A percentile compares a stretch with the other conserved stretches of the same genome.
phyloP scores from a whole-genome alignment of 2,329 filamentous ascomycete genomes.

The Penicillium janthinellum region DNA sequence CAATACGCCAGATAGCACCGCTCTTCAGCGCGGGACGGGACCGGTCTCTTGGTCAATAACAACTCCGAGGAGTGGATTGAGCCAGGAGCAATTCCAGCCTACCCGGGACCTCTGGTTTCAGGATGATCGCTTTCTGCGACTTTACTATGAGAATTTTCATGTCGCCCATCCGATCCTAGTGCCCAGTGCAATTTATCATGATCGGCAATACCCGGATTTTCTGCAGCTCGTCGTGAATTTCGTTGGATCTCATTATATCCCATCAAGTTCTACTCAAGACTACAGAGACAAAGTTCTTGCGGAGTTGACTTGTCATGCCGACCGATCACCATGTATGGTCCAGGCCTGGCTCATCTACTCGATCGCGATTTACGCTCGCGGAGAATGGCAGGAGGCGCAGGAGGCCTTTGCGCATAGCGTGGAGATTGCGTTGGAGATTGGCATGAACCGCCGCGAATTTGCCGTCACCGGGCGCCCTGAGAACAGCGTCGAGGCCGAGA shows the following conservation, averaged over 20 bases:
- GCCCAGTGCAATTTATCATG: constrained; percentile 44
- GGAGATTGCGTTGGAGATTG: constrained; percentile 70
- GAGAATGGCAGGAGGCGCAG: constrained; percentile 37
- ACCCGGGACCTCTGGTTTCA: constrained; percentile 19
- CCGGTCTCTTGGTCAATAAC: constrained; percentile 26
- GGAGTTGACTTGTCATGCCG: constrained; percentile 26
- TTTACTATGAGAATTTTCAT: constrained; percentile 58
- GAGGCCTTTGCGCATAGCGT: constrained; percentile 62
- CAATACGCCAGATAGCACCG: constrained; percentile 23
- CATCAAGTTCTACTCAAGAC: constrained; percentile 28
- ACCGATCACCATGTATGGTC: constrained; percentile 38
- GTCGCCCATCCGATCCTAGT: constrained; percentile 57
- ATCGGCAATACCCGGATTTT: constrained; percentile 47
- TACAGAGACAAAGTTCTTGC: constrained; percentile 31
- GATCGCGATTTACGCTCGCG: constrained; percentile 38
- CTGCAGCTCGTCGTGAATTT: constrained; percentile 55
- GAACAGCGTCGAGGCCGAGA: constrained; percentile 71
- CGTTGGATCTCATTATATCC: constrained; percentile 55
- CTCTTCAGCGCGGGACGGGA: constrained; percentile 21
- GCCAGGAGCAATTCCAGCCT: constrained; percentile 17
- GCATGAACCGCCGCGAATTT: constrained; percentile 71
- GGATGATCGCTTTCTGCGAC: constrained; percentile 43
- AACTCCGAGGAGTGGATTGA: constrained; percentile 20
- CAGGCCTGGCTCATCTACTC: constrained; percentile 42
- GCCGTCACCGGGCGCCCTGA: constrained; percentile 37